These are phyloP conservation scores for Cucurbita ficifolia DNA, from an alignment of 306 rosid species.

Conservation along the genomic window DNA sequence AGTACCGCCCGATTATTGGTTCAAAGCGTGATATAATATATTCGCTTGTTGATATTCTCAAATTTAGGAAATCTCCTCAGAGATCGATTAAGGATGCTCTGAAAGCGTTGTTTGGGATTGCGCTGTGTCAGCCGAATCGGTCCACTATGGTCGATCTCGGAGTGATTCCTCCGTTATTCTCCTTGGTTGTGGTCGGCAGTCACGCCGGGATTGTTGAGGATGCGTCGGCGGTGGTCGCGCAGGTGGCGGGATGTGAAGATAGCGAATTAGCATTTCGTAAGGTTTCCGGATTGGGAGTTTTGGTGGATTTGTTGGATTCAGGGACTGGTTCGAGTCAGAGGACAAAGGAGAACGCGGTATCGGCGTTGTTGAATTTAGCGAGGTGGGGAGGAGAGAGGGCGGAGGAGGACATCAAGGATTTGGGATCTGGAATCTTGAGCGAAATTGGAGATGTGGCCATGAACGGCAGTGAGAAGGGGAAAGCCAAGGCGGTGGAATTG, in stretches of 20 bases:
- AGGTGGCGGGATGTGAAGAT: conserved; percentile 86
- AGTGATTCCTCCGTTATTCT: conserved; percentile 45
- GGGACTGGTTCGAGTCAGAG: conserved; percentile 48
- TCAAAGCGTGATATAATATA: conserved; percentile 71
- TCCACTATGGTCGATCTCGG: conserved; percentile 40
- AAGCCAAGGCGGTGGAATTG: conserved; percentile 42
- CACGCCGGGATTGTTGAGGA: conserved; percentile 71
- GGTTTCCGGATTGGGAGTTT: conserved; percentile 35
- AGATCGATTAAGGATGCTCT: conserved; percentile 73
- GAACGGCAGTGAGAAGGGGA: conserved; percentile 37
- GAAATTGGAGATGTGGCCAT: conserved; percentile 49
- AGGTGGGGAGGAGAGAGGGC: conserved; percentile 42
- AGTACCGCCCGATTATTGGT: conserved; percentile 58
- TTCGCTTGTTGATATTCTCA: conserved; percentile 49
- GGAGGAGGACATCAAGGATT: conserved; percentile 33
- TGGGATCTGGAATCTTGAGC: conserved; percentile 28
- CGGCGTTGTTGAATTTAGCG: conserved; percentile 55
- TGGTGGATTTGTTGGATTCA: conserved; percentile 51
- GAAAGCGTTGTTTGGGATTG: conserved; percentile 64
- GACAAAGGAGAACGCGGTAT: conserved; percentile 65
- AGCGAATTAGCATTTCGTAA: conserved; percentile 47
- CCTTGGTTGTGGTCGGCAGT: conserved; percentile 33
- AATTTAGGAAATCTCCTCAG: conserved; percentile 30
- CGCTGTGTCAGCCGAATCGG: conserved; percentile 56
- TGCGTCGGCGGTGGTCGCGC: conserved; percentile 81